A percentile compares a stretch with the other conserved stretches of the same genome.
phyloP scores from a whole-genome alignment of 805 yeast genomes.

The Candida dendrica region DNA sequence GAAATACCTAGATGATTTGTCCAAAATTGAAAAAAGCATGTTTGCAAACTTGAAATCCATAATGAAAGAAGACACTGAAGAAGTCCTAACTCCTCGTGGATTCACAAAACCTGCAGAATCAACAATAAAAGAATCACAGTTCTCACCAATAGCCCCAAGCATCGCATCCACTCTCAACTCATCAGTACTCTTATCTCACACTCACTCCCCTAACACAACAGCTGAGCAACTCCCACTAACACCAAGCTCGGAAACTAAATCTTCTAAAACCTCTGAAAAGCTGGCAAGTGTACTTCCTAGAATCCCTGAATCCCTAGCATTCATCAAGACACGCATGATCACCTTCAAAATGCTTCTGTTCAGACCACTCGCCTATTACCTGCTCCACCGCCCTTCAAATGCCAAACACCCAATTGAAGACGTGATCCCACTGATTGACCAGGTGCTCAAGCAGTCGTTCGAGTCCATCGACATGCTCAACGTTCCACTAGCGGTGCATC shows the following conservation, averaged over 20 bases:
- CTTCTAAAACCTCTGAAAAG: conserved; percentile 5
- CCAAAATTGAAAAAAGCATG: conserved; percentile 14
- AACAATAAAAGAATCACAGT: neutral
- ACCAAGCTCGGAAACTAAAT: conserved; percentile 8
- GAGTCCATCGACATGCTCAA: conserved; percentile 15
- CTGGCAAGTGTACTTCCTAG: conserved; percentile 1
- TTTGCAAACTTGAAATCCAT: conserved; percentile 8
- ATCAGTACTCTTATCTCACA: too few species aligned
- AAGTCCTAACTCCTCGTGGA: conserved; percentile 14
- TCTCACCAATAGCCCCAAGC: neutral
- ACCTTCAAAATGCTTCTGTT: conserved; percentile 12
- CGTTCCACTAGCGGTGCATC: conserved; percentile 16
- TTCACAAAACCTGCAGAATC: conserved; percentile 1
- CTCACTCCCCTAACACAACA: neutral
- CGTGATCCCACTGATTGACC: conserved; percentile 8
- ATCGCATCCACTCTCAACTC: neutral
- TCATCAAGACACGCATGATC: conserved; percentile 16
- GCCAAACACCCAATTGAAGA: neutral
- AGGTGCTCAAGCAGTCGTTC: conserved; percentile 9
- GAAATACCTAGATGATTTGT: conserved; percentile 11
- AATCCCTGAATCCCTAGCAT: conserved; percentile 15
- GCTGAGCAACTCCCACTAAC: conserved; percentile 4
- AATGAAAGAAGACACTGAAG: conserved; percentile 10
- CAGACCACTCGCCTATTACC: conserved; percentile 14
- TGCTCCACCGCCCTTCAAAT: conserved; percentile 7